These are phyloP conservation scores for Flaveria bidentis DNA, from an alignment of 129 eudicot species.

Conservation along the genomic window DNA sequence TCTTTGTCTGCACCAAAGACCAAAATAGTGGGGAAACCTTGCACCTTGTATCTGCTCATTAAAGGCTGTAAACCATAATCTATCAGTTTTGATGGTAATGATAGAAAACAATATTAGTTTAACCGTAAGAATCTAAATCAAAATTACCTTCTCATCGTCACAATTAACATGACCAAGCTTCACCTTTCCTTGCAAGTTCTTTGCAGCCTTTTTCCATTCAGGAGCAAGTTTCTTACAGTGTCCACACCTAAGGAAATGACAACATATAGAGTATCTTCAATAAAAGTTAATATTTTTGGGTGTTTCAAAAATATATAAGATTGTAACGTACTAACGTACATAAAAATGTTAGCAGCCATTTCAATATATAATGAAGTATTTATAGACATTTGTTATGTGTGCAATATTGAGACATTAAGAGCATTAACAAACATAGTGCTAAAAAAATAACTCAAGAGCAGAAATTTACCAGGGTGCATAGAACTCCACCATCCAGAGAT, in stretches of 20 bases:
- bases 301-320: background rate
- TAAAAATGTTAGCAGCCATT: background rate
- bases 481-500: conserved; percentile 89
- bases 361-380: background rate
- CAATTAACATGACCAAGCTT: conserved; percentile 93
- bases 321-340: background rate
- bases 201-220: conserved; percentile 96
- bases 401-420: background rate
- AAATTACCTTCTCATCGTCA: conserved; percentile 81
- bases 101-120: background rate
- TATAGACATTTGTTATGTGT: background rate
- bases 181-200: conserved; percentile 85
- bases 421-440: conserved; percentile 3
- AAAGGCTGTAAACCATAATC: conserved; percentile 57
- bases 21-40: conserved; percentile 87
- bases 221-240: conserved; percentile 99
- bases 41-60: conserved; percentile 86
- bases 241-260: conserved; percentile 69
- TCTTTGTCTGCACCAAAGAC: conserved; percentile 95
- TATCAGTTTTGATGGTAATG: conserved; percentile 33
- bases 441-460: conserved; percentile 6
- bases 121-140: background rate
- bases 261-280: background rate
- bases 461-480: conserved; percentile 88
- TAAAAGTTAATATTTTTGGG: background rate